phyloP scores from a whole-genome alignment of 2,329 filamentous ascomycete species.

The Simplicillium aogashimaense region DNA sequence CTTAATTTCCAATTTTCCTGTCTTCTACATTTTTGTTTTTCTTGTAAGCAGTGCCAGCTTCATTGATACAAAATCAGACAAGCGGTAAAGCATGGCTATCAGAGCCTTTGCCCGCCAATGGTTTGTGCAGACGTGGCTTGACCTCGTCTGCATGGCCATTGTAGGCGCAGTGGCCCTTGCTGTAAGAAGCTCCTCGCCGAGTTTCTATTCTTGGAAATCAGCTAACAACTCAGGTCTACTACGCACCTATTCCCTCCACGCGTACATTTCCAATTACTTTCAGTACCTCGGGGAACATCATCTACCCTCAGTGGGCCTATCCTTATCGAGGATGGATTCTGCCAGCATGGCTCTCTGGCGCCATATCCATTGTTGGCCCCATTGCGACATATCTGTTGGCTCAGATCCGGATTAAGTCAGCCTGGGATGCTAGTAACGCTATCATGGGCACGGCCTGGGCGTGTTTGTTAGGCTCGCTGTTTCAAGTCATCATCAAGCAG shows the following conservation, averaged over 20 bases:
- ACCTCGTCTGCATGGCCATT: conserved; percentile 47
- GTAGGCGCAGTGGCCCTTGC: conserved; percentile 28
- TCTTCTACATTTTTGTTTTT: too few relatives aligned
- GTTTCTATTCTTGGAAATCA: background rate
- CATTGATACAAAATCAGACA: too few relatives aligned
- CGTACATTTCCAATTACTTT: conserved; percentile 55
- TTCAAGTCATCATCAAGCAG: conserved; percentile 58
- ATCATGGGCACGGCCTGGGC: conserved; percentile 51
- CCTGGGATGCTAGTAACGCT: conserved; percentile 53
- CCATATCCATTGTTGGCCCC: conserved; percentile 48
- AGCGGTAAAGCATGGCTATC: too few relatives aligned
- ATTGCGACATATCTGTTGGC: conserved; percentile 44
- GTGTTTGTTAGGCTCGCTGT: conserved; percentile 48
- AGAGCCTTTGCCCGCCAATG: conserved; percentile 29
- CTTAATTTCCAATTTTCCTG: too few relatives aligned
- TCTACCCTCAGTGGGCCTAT: conserved; percentile 56
- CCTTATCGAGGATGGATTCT: conserved; percentile 53
- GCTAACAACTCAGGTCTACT: conserved; percentile 32
- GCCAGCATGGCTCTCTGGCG: conserved; percentile 45
- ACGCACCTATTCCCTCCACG: conserved; percentile 41
- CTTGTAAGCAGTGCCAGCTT: too few relatives aligned
- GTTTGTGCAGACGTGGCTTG: conserved; percentile 47
- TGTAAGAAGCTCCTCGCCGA: conserved; percentile 11
- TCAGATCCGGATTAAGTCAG: conserved; percentile 46
- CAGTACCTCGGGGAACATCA: conserved; percentile 44